Conservation (phyloP, 2,329 filamentous ascomycete species). For the Claviceps quebecensis region DNA sequence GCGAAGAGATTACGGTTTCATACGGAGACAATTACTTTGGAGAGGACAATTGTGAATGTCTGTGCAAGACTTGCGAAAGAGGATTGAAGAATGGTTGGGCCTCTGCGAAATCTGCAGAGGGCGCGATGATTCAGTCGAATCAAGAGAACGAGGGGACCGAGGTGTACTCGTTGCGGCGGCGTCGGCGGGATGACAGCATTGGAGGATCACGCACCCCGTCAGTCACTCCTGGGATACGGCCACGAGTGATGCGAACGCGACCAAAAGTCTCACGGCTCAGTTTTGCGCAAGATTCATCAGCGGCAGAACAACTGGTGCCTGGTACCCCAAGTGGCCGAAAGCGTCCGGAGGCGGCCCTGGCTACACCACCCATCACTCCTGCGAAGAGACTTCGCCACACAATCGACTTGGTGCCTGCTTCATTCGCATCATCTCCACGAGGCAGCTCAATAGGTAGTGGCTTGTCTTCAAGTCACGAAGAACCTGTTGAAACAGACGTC, state of each 20-base stretch:
- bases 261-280: constrained; percentile 20
- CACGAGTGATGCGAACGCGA: constrained; percentile 29
- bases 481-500: constrained; percentile 25
- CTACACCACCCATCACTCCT: constrained; percentile 41
- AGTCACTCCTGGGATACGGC: constrained; percentile 40
- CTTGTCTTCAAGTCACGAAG: constrained; percentile 14
- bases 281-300: constrained; percentile 20
- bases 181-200: constrained; percentile 36
- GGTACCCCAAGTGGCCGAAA: constrained; percentile 21
- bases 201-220: constrained; percentile 42
- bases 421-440: constrained; percentile 18
- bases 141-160: constrained; percentile 38
- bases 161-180: constrained; percentile 42
- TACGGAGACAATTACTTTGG: constrained; percentile 97
- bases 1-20: constrained; percentile 91
- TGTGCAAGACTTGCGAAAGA: constrained; percentile 78
- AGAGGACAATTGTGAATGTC: constrained; percentile 83
- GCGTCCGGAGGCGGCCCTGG: constrained; percentile 28
- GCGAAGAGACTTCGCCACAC: constrained; percentile 32
- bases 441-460: constrained; percentile 22
- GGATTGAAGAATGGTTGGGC: constrained; percentile 71
- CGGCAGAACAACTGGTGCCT: constrained; percentile 15
- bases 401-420: constrained; percentile 13
- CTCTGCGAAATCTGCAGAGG: constrained; percentile 28
- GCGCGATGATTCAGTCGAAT: constrained; percentile 29